Conservation (phyloP, 192 early-diverging fungal species). For the Piromyces finnis region DNA sequence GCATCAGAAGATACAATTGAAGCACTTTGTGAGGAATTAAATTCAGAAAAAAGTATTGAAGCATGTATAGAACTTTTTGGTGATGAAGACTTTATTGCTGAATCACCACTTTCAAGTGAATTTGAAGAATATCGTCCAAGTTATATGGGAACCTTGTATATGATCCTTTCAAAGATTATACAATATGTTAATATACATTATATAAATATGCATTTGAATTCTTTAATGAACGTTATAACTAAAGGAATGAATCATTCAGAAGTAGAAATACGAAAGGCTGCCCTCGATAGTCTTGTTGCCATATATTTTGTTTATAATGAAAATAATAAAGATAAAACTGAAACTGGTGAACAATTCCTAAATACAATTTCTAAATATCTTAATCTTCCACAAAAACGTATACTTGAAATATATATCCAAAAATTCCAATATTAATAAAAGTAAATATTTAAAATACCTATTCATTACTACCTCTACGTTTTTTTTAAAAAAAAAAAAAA, state of each 20-base stretch:
- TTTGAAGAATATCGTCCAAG: not conserved
- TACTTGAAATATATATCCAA: not conserved
- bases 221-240: not conserved
- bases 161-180: not conserved
- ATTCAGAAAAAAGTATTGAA: not conserved
- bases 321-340: not conserved
- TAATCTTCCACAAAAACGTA: not conserved
- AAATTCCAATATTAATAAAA: not conserved
- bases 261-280: not conserved
- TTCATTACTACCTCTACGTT: too few species aligned
- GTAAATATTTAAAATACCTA: too few species aligned
- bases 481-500: too few species aligned
- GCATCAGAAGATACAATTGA: not conserved
- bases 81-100: not conserved
- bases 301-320: not conserved
- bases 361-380: not conserved
- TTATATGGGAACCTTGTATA: not conserved
- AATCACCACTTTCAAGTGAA: not conserved
- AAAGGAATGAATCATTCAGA: not conserved
- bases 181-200: not conserved
- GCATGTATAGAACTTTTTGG: not conserved
- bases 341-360: not conserved
- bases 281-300: not conserved
- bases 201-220: not conserved
- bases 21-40: not conserved